phyloP scores from a whole-genome alignment of 768 basidiomycete species.

The Hygrophoropsis aurantiaca region DNA sequence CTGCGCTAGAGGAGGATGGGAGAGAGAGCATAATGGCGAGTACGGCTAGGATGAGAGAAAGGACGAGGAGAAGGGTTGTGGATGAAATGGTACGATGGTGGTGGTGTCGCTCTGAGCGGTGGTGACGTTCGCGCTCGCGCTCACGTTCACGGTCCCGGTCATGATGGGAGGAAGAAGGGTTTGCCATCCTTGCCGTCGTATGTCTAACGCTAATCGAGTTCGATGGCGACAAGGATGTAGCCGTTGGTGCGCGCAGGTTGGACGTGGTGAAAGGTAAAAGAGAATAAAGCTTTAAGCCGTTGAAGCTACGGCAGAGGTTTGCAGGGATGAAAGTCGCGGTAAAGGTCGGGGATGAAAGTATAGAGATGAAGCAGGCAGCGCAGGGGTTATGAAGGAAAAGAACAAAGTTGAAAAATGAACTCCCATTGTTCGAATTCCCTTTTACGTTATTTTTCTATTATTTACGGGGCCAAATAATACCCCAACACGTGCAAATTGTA shows the following conservation, averaged over 20 bases:
- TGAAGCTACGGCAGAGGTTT: background rate
- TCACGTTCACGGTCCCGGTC: slow-evolving; percentile 57
- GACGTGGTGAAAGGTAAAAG: slow-evolving; percentile 57
- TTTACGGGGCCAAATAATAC: slow-evolving; percentile 31
- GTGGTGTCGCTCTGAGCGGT: slow-evolving; percentile 64
- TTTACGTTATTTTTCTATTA: slow-evolving; percentile 14
- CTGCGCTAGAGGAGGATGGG: slow-evolving; percentile 48
- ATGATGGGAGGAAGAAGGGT: slow-evolving; percentile 80
- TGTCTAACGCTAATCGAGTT: slow-evolving; percentile 58
- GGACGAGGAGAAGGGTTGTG: slow-evolving; percentile 82
- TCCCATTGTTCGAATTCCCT: slow-evolving; percentile 27
- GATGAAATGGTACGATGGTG: slow-evolving; percentile 87
- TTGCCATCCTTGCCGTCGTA: slow-evolving; percentile 63
- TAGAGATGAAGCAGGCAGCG: slow-evolving; percentile 15
- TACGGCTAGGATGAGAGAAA: slow-evolving; percentile 83
- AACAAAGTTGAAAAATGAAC: slow-evolving; percentile 28
- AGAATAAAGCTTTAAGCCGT: slow-evolving; percentile 4
- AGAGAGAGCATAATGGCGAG: slow-evolving; percentile 90
- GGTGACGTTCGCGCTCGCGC: slow-evolving; percentile 53
- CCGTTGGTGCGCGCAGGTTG: slow-evolving; percentile 54
- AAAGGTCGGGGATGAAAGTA: slow-evolving; percentile 11
- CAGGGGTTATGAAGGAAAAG: slow-evolving; percentile 4
- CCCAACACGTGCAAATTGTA: slow-evolving; percentile 8
- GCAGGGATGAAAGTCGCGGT: background rate
- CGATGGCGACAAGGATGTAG: slow-evolving; percentile 77